Conservation (phyloP, 2,329 filamentous ascomycete species). For the Hymenoscyphus fraxineus region DNA sequence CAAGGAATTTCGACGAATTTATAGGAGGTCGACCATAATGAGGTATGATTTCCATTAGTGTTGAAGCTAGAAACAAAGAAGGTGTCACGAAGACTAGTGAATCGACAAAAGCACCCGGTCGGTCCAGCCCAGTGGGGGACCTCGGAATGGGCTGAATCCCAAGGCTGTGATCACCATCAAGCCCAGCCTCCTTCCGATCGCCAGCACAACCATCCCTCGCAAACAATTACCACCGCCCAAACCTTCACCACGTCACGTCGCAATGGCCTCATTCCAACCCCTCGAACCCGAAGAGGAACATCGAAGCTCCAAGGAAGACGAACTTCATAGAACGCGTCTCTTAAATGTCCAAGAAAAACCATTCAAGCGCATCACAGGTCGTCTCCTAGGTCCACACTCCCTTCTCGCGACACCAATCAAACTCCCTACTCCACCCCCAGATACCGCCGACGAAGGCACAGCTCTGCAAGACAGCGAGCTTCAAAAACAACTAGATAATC, state of each 20-base stretch:
- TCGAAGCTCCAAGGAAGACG: slow-evolving; percentile 42
- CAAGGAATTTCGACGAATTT: not conserved
- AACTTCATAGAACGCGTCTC: slow-evolving; percentile 82
- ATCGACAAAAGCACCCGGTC: not conserved
- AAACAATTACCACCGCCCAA: not conserved
- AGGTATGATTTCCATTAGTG: not conserved
- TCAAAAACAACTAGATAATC: slow-evolving; percentile 50
- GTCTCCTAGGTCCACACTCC: slow-evolving; percentile 66
- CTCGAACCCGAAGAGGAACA: slow-evolving; percentile 69
- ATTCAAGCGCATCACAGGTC: slow-evolving; percentile 83
- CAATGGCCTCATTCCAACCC: slow-evolving; percentile 59
- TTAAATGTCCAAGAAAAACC: slow-evolving; percentile 89
- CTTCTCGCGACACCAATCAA: slow-evolving; percentile 55
- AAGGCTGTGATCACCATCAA: not conserved
- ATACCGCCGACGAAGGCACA: slow-evolving; percentile 44
- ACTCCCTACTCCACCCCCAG: slow-evolving; percentile 64
- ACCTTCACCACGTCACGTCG: not conserved
- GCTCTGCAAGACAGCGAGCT: slow-evolving; percentile 42
- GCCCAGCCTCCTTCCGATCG: not conserved
- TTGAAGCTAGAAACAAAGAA: not conserved
- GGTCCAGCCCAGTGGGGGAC: not conserved
- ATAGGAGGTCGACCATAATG: not conserved
- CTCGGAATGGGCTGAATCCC: not conserved
- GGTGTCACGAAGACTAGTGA: not conserved
- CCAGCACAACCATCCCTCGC: not conserved